A percentile compares a stretch with the other conserved stretches of the same genome.
Evolutionary conservation across 2,329 filamentous ascomycete genomes (phyloP).

Genomic region (Aspergillus ruber): DNA sequence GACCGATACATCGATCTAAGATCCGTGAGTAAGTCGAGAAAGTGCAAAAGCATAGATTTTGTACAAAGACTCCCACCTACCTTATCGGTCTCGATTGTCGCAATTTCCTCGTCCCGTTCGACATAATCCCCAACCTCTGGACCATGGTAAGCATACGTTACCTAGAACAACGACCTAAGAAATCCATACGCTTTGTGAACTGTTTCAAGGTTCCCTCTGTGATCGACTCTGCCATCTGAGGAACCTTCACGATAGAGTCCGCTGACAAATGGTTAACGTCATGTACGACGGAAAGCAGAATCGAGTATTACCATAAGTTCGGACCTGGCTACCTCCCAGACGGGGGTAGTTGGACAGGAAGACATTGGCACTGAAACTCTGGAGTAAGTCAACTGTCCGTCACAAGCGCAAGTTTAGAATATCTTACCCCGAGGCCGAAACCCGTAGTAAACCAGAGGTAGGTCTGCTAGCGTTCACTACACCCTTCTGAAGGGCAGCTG

Average conservation of each 20-base stretch:
- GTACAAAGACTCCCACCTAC: constrained; percentile 38
- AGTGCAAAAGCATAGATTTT: neutral
- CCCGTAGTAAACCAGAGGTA: constrained; percentile 20
- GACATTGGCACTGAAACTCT: constrained; percentile 16
- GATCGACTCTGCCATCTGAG: constrained; percentile 97
- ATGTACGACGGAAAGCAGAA: neutral
- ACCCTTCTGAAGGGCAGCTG: constrained; percentile 15
- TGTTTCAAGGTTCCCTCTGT: constrained; percentile 95
- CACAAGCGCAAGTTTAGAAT: neutral
- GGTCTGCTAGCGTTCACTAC: constrained; percentile 4
- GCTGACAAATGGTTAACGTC: constrained; percentile 41
- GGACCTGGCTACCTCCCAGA: constrained; percentile 23
- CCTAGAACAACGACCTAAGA: constrained; percentile 12
- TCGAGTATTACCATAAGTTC: constrained; percentile 29
- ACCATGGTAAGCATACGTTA: constrained; percentile 12
- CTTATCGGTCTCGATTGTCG: constrained; percentile 99
- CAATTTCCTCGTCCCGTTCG: constrained; percentile 93
- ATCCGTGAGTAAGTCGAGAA: neutral
- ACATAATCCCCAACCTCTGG: constrained; percentile 82
- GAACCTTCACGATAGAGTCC: constrained; percentile 84
- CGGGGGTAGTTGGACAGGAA: constrained; percentile 17
- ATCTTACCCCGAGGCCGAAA: constrained; percentile 19
- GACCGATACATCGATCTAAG: constrained; percentile 88
- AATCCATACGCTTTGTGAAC: constrained; percentile 66
- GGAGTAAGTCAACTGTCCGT: constrained; percentile 5